Percentiles rank a stretch among this genome's conserved stretches.
phyloP scores from a whole-genome alignment of 1,284 basidiomycete genomes.

The Sphaerobolus stellatus region DNA sequence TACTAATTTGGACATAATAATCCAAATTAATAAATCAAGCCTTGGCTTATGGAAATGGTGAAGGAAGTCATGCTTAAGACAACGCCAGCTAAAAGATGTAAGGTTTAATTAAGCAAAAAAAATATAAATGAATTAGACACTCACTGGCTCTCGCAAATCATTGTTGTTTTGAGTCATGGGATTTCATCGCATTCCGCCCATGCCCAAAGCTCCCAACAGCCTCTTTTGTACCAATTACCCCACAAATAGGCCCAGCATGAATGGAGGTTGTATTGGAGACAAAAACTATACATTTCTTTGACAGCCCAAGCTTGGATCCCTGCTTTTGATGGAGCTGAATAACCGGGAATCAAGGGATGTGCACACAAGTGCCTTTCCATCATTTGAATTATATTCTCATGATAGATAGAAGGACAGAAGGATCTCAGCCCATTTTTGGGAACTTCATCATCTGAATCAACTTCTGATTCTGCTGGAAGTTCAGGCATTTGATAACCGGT shows the following conservation, averaged over 20 bases:
- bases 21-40: constrained; percentile 32
- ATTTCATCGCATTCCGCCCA: constrained; percentile 18
- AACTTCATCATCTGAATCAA: neutral
- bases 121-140: neutral
- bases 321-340: constrained; percentile 22
- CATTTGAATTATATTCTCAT: constrained; percentile 22
- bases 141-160: constrained; percentile 14
- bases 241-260: constrained; percentile 33
- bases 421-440: neutral
- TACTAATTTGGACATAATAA: constrained; percentile 30
- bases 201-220: constrained; percentile 32
- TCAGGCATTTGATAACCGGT: neutral
- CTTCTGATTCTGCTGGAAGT: neutral
- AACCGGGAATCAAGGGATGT: constrained; percentile 33
- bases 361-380: constrained; percentile 28
- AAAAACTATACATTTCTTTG: constrained; percentile 30
- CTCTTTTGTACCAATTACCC: constrained; percentile 32
- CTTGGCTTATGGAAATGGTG: constrained; percentile 33
- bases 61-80: constrained; percentile 33
- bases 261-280: constrained; percentile 24
- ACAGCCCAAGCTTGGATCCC: constrained; percentile 31
- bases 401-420: constrained; percentile 20
- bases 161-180: constrained; percentile 22
- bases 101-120: neutral
- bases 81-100: constrained; percentile 25